Base-by-base conservation (phyloP, 129 eudicot species). In the Sambucus nigra region DNA sequence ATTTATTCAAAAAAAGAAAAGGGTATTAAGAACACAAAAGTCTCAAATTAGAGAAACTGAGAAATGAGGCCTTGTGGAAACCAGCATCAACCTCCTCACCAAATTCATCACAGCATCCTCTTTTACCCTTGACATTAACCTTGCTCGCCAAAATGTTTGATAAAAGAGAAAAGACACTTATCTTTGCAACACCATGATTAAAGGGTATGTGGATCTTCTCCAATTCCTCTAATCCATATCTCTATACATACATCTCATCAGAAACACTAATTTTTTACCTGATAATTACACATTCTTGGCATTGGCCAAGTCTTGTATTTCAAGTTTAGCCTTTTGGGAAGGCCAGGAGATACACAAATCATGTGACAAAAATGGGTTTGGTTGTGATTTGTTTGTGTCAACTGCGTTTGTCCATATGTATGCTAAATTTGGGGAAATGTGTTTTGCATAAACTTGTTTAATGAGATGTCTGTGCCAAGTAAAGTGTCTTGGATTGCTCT, bases 341-440 rank as follows among this genome's bases (percentile, higher is more conserved):
- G 72, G 95, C 25, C 61, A 39, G 63, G 80, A 69, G 48, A 71
- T 89, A 16, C 97, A 84, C 71, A n/a, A 65, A 51, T 31, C 77
- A 71, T 35, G 85, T 72, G 11, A 39, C 78, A 80, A 72, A 74
- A 52, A 39, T 73, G 95, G 97, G 38, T 78, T 80, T 47, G 18
- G 20, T 25, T 49, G 67, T 41, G 60, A 73, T 58, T 61, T 84
- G 77, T 81, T 64, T 55, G 83, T 78, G 23, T 61, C 71, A 7
- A 89, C 95, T 0, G 57, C 95, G 14, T 63, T 89, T 65, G 80
- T 88, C 5, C 92, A 88, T 61, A 84, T 84, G 92, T 88, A 88
- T 46, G 84, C 82, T 5, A 88, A 88, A 67, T 25, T 76, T 18
- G 74, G 80, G 51, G 20, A 48, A n/a, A 69, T 88, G 94, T 77